Evolutionary conservation across 257 asterid genomes (phyloP).

Genomic region (Rauvolfia tetraphylla): DNA sequence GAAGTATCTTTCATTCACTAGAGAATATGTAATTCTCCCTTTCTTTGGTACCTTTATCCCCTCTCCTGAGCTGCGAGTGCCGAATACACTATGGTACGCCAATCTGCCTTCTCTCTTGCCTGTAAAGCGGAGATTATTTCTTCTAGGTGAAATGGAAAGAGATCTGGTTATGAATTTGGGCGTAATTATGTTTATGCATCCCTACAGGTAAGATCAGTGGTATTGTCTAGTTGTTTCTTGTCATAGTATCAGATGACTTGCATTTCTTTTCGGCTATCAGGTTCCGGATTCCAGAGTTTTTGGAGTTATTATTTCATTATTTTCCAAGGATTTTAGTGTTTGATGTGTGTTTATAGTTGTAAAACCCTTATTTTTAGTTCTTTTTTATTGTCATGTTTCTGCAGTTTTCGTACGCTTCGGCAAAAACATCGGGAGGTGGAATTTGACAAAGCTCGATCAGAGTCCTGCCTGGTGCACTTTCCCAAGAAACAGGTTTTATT

Average conservation of each 20-base stretch:
- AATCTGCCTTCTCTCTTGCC: background rate
- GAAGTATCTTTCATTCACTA: background rate
- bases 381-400: background rate
- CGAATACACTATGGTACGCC: background rate
- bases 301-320: background rate
- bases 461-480: background rate
- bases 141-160: background rate
- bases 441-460: background rate
- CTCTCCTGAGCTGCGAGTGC: background rate
- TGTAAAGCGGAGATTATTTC: background rate
- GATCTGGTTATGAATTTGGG: conserved; percentile 12
- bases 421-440: background rate
- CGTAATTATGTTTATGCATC: background rate
- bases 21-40: background rate
- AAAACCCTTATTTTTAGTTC: background rate
- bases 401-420: background rate
- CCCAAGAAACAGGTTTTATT: conserved; percentile 6
- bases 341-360: background rate
- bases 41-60: background rate
- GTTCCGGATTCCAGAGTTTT: background rate
- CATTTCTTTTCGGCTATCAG: background rate
- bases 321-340: background rate
- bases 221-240: background rate
- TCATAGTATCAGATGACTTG: background rate
- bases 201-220: background rate